These are phyloP conservation scores for Galium porrigens DNA, from an alignment of 305 asterid genomes.

Conservation along the genomic window DNA sequence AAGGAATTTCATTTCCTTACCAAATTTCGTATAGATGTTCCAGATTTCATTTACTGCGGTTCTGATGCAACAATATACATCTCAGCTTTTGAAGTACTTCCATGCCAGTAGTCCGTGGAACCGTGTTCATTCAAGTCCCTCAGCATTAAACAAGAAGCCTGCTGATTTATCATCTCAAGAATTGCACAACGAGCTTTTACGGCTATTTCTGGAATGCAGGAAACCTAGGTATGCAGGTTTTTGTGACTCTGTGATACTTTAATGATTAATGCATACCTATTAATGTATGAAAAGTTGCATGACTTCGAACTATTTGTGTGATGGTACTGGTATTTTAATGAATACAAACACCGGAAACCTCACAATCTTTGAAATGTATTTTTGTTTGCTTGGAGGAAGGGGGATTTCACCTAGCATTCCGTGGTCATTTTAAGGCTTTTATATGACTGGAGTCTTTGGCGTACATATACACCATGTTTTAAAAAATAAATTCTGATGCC, in stretches of 20 bases:
- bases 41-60: not conserved
- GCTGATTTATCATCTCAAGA: slow-evolving; percentile 33
- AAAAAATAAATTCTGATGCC: not conserved
- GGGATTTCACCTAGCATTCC: not conserved
- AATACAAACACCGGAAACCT: not conserved
- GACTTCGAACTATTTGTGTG: not conserved
- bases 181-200: slow-evolving; percentile 37
- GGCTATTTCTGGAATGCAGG: slow-evolving; percentile 27
- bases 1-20: not conserved
- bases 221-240: slow-evolving; percentile 35
- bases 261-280: not conserved
- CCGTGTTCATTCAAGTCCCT: not conserved
- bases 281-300: not conserved
- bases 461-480: not conserved
- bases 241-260: not conserved
- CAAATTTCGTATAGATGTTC: not conserved
- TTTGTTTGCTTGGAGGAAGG: not conserved
- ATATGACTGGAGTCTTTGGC: not conserved
- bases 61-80: not conserved
- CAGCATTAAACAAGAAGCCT: slow-evolving; percentile 1
- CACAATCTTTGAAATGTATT: too few species aligned
- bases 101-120: slow-evolving; percentile 4
- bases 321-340: not conserved
- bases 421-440: not conserved
- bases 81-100: slow-evolving; percentile 8